These are phyloP conservation scores for Onygena corvina DNA, from an alignment of 2,329 filamentous ascomycete species.

Conservation along the genomic window DNA sequence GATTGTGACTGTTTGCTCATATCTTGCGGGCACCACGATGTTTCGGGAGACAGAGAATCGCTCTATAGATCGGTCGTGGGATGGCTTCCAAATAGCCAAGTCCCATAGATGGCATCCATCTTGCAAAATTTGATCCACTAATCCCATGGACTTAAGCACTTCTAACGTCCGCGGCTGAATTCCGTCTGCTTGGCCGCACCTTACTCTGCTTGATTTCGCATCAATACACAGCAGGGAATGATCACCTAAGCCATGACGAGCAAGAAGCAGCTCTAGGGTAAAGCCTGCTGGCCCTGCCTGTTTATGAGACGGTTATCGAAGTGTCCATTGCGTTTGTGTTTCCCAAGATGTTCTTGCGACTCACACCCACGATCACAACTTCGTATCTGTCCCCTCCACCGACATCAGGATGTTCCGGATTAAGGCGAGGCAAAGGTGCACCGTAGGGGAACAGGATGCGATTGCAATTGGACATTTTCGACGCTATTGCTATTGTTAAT, in stretches of 20 bases:
- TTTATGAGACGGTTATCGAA: background rate
- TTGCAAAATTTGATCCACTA: slow-evolving; percentile 42
- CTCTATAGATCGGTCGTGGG: slow-evolving; percentile 18
- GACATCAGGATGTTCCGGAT: background rate
- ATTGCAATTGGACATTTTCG: background rate
- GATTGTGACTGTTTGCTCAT: slow-evolving; percentile 57
- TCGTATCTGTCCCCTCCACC: slow-evolving; percentile 26
- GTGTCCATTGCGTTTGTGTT: background rate
- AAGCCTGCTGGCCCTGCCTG: slow-evolving; percentile 35
- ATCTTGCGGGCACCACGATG: slow-evolving; percentile 23
- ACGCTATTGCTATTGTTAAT: too few relatives aligned
- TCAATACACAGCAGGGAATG: slow-evolving; percentile 35
- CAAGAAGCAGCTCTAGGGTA: slow-evolving; percentile 32
- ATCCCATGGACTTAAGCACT: slow-evolving; percentile 32
- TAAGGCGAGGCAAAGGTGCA: background rate
- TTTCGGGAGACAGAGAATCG: slow-evolving; percentile 9
- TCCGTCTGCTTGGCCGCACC: slow-evolving; percentile 35
- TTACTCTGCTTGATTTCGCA: slow-evolving; percentile 28
- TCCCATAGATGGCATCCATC: slow-evolving; percentile 49
- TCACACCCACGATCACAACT: slow-evolving; percentile 32
- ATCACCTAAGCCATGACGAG: slow-evolving; percentile 34
- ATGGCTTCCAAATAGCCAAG: slow-evolving; percentile 45
- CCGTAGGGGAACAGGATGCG: background rate
- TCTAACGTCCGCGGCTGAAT: slow-evolving; percentile 35
- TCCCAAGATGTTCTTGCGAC: slow-evolving; percentile 6